These are phyloP conservation scores for Venturia carpophila DNA, from an alignment of 2,329 filamentous ascomycete species.

Conservation along the genomic window DNA sequence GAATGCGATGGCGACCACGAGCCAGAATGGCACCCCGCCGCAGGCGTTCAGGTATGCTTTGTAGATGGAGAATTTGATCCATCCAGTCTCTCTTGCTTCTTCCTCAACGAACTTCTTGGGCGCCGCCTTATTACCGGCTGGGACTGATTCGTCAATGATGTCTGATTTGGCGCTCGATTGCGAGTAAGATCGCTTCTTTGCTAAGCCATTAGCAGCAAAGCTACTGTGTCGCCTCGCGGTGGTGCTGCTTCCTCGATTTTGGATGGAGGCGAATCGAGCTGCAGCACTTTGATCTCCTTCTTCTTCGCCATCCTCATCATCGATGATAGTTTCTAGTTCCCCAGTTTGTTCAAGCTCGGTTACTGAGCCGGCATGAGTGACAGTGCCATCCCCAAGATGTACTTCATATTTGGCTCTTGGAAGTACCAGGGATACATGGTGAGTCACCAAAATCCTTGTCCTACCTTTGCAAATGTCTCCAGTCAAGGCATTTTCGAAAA, in stretches of 20 bases:
- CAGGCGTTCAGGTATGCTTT: conserved; percentile 57
- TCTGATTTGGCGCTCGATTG: conserved; percentile 11
- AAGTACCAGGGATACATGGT: conserved; percentile 66
- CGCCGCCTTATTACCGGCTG: conserved; percentile 20
- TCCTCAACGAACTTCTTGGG: conserved; percentile 69
- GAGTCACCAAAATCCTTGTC: conserved; percentile 72
- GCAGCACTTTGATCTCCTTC: conserved; percentile 38
- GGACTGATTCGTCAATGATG: conserved; percentile 14
- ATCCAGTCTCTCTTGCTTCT: conserved; percentile 62
- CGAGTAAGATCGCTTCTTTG: conserved; percentile 5
- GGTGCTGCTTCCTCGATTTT: neutral
- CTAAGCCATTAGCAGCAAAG: conserved; percentile 2
- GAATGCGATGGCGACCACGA: conserved; percentile 46
- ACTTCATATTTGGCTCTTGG: conserved; percentile 66
- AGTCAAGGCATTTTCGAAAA: conserved; percentile 67
- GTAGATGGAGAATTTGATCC: conserved; percentile 62
- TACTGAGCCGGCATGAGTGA: conserved; percentile 56
- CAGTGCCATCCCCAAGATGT: conserved; percentile 60
- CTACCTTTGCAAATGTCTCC: conserved; percentile 61
- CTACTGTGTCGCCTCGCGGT: conserved; percentile 12
- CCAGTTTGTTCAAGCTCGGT: conserved; percentile 48
- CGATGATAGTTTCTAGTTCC: conserved; percentile 32
- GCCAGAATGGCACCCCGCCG: conserved; percentile 57
- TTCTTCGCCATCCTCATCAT: conserved; percentile 30
- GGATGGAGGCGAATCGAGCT: conserved; percentile 33